A percentile compares a stretch with the other conserved stretches of the same genome.
Evolutionary conservation across 768 basidiomycete genomes (phyloP).

Genomic region (Megacollybia marginata): DNA sequence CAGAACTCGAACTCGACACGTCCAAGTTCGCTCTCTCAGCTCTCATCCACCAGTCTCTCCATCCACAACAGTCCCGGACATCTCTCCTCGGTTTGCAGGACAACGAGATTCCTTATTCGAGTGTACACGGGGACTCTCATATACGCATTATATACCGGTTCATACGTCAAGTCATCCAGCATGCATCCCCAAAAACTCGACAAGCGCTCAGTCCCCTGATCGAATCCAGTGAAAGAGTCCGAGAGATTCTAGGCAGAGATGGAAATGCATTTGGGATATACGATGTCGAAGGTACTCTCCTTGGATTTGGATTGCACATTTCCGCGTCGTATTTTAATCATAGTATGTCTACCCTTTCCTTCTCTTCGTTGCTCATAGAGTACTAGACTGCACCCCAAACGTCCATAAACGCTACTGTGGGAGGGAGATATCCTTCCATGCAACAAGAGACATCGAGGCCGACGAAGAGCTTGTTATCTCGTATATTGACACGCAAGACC

Average conservation of each 20-base stretch:
- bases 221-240: slow-evolving; percentile 33
- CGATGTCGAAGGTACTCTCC: slow-evolving; percentile 49
- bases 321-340: slow-evolving; percentile 66
- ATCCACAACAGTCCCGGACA: slow-evolving; percentile 23
- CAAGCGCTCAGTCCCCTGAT: slow-evolving; percentile 23
- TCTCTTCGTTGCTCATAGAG: background rate
- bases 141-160: slow-evolving; percentile 50
- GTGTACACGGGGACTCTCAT: slow-evolving; percentile 43
- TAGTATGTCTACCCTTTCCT: slow-evolving; percentile 30
- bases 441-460: slow-evolving; percentile 21
- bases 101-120: slow-evolving; percentile 46
- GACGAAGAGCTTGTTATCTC: slow-evolving; percentile 41
- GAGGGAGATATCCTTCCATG: slow-evolving; percentile 30
- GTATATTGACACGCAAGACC: slow-evolving; percentile 27
- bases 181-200: slow-evolving; percentile 4
- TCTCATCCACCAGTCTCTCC: slow-evolving; percentile 36
- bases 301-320: slow-evolving; percentile 47
- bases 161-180: slow-evolving; percentile 29
- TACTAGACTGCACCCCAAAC: slow-evolving; percentile 40
- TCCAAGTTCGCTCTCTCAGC: slow-evolving; percentile 48
- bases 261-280: slow-evolving; percentile 68
- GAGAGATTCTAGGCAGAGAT: slow-evolving; percentile 51
- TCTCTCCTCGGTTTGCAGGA: slow-evolving; percentile 48
- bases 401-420: slow-evolving; percentile 30
- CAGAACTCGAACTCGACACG: slow-evolving; percentile 52